These are phyloP conservation scores for Leccinellum rugosiceps DNA, from an alignment of 768 basidiomycete species.

Conservation along the genomic window DNA sequence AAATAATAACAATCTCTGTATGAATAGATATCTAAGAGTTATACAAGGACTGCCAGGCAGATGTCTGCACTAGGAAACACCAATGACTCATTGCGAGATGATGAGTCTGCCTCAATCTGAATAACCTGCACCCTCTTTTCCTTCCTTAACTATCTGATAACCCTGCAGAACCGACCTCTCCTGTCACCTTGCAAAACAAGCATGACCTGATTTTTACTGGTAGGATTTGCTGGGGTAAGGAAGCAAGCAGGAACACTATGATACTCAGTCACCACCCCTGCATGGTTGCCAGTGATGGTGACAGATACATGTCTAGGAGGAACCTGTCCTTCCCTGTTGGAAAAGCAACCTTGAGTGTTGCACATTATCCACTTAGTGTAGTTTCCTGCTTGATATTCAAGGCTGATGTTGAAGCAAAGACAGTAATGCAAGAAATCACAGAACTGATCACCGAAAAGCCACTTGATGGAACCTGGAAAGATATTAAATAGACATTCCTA, in stretches of 20 bases:
- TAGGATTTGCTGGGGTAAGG: background rate
- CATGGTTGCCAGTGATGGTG: background rate
- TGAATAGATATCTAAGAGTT: conserved; percentile 19
- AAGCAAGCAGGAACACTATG: background rate
- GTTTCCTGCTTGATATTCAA: background rate
- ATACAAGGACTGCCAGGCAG: background rate
- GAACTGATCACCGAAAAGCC: background rate
- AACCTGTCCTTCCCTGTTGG: background rate
- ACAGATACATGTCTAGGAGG: background rate
- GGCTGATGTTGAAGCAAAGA: background rate
- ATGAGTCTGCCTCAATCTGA: background rate
- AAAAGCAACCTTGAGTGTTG: background rate
- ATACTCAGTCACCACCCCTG: background rate
- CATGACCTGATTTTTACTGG: background rate
- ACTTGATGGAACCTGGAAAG: background rate
- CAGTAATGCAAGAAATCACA: background rate
- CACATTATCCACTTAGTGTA: background rate
- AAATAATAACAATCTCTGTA: too few relatives aligned
- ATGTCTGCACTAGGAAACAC: background rate
- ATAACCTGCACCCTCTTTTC: background rate
- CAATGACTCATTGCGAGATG: background rate
- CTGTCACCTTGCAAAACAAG: background rate
- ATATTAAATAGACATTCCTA: background rate
- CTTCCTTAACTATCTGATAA: background rate
- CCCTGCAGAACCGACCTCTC: background rate